Evolutionary conservation across 345 rosid genomes (phyloP).

Genomic region (Gossypioides kirkii): DNA sequence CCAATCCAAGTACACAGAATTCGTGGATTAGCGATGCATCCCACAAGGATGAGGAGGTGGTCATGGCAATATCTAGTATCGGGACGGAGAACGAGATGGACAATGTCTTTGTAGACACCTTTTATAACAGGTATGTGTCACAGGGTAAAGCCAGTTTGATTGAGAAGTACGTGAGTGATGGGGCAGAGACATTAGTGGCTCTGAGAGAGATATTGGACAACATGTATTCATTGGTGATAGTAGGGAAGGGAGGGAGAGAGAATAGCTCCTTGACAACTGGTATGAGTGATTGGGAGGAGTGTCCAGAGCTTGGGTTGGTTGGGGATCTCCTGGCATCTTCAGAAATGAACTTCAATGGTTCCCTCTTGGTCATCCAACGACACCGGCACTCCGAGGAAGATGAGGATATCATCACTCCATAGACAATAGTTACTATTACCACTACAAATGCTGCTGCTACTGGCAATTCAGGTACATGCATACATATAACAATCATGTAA

Average conservation of each 20-base stretch:
- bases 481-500: background rate
- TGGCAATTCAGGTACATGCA: background rate
- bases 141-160: slow-evolving; percentile 52
- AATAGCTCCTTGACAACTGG: slow-evolving; percentile 44
- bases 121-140: slow-evolving; percentile 51
- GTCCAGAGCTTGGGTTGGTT: slow-evolving; percentile 63
- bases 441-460: background rate
- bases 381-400: background rate
- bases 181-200: slow-evolving; percentile 38
- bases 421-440: background rate
- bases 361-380: background rate
- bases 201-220: slow-evolving; percentile 49
- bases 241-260: slow-evolving; percentile 55
- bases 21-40: slow-evolving; percentile 6
- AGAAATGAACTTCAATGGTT: background rate
- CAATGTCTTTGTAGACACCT: slow-evolving; percentile 46
- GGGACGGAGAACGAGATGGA: slow-evolving; percentile 42
- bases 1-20: background rate
- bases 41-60: slow-evolving; percentile 26
- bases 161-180: slow-evolving; percentile 45
- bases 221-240: slow-evolving; percentile 54
- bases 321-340: slow-evolving; percentile 29
- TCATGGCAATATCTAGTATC: slow-evolving; percentile 38
- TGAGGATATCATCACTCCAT: background rate
- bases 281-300: slow-evolving; percentile 91